These are phyloP conservation scores for Corymbia maculata DNA, from an alignment of 345 rosid genomes.

Conservation along the genomic window DNA sequence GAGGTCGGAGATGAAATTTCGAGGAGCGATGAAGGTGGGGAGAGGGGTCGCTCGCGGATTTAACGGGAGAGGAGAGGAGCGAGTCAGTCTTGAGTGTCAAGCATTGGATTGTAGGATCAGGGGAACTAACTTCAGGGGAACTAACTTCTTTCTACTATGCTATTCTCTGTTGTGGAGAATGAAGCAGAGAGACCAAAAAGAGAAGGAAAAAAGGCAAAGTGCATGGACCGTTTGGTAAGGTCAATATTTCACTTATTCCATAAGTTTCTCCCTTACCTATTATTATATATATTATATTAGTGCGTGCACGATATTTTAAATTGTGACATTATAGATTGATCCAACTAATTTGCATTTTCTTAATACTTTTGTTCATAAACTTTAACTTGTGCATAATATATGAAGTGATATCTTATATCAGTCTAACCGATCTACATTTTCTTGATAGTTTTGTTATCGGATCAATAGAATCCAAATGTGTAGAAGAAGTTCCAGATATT, in stretches of 20 bases:
- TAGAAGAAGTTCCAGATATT: background rate
- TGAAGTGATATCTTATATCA: background rate
- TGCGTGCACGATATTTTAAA: rapidly evolving
- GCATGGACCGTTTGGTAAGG: background rate
- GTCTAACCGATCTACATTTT: rapidly evolving
- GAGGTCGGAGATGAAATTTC: background rate
- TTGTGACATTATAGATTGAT: background rate
- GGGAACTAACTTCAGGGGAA: background rate
- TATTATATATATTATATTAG: too few relatives aligned
- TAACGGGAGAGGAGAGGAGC: background rate
- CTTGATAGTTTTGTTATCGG: background rate
- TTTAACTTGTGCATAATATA: rapidly evolving
- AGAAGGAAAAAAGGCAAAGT: background rate
- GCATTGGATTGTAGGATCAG: rapidly evolving
- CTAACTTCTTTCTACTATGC: background rate
- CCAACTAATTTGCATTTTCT: background rate
- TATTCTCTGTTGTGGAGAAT: background rate
- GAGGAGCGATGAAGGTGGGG: background rate
- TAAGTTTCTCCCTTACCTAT: background rate
- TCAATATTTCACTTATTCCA: background rate
- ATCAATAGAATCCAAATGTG: background rate
- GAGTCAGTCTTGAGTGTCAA: background rate
- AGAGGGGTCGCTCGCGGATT: background rate
- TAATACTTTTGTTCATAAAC: background rate
- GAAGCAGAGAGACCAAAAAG: background rate